A percentile compares a stretch with the other conserved stretches of the same genome.
Evolutionary conservation across 2,329 filamentous ascomycete species (phyloP).

Genomic region (Sclerotinia borealis): DNA sequence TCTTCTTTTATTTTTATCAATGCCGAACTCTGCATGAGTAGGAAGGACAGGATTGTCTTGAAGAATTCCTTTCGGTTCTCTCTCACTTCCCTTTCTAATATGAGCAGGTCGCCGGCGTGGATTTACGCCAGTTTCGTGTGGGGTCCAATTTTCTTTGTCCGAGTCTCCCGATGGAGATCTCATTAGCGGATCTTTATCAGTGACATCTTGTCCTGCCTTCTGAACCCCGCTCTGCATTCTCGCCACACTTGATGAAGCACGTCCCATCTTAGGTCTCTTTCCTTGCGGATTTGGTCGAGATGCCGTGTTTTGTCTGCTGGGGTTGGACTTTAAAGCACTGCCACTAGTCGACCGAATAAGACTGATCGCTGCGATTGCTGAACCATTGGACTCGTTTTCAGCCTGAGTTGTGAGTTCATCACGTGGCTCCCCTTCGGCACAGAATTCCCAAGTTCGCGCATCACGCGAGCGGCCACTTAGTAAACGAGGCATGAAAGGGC

Average conservation of each 20-base stretch:
- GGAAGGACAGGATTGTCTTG: constrained; percentile 26
- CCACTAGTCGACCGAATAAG: constrained; percentile 68
- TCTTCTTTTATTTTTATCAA: constrained; percentile 20
- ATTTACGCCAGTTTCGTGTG: constrained; percentile 43
- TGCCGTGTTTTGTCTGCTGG: constrained; percentile 57
- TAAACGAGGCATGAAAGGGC: constrained; percentile 43
- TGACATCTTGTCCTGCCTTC: constrained; percentile 24
- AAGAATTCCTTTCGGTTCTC: constrained; percentile 22
- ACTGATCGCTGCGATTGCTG: constrained; percentile 74
- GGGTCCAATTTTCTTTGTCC: constrained; percentile 90
- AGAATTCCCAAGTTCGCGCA: constrained; percentile 85
- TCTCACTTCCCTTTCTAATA: constrained; percentile 21
- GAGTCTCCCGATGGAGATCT: constrained; percentile 62
- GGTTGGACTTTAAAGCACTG: constrained; percentile 46
- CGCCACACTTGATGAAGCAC: constrained; percentile 56
- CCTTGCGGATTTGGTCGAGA: constrained; percentile 31
- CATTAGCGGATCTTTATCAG: constrained; percentile 35
- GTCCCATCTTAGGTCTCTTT: constrained; percentile 59
- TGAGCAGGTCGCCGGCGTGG: constrained; percentile 32
- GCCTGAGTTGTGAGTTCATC: constrained; percentile 76
- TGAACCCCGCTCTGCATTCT: constrained; percentile 47
- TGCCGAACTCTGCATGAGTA: constrained; percentile 25
- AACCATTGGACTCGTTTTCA: constrained; percentile 73
- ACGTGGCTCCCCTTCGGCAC: constrained; percentile 72
- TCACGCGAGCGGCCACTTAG: constrained; percentile 74